Conservation (phyloP, 106 monocot species). For the Dendrobium chrysotoxum region DNA sequence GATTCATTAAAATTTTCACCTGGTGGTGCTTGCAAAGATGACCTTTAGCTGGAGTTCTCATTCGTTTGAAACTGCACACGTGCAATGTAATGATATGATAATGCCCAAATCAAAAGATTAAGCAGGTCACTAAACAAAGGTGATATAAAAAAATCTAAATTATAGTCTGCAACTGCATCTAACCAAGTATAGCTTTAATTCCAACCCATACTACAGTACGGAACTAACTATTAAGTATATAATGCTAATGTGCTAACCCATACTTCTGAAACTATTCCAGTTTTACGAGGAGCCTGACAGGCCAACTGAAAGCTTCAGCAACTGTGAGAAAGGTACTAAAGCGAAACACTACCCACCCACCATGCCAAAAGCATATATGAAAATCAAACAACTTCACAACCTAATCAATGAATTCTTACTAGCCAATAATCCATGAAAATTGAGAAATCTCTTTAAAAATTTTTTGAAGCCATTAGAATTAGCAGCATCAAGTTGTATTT, state of each 20-base stretch:
- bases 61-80: slow-evolving; percentile 70
- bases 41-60: slow-evolving; percentile 85
- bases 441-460: no score
- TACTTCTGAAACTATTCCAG: background rate
- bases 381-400: no score
- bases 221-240: background rate
- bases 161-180: background rate
- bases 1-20: slow-evolving; percentile 26
- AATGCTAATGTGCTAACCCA: background rate
- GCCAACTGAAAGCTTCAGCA: background rate
- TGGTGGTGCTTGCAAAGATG: slow-evolving; percentile 89
- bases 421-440: no score
- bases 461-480: no score
- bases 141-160: no score
- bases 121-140: background rate
- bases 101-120: background rate
- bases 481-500: no score
- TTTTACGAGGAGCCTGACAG: background rate
- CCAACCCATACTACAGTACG: background rate
- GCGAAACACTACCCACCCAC: background rate
- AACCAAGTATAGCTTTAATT: background rate
- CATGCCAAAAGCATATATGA: no score
- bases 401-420: no score
- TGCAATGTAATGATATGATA: background rate
- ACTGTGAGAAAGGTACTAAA: no score